Evolutionary conservation across 2,329 filamentous ascomycete species (phyloP).

Genomic region (Cadophora gregata): DNA sequence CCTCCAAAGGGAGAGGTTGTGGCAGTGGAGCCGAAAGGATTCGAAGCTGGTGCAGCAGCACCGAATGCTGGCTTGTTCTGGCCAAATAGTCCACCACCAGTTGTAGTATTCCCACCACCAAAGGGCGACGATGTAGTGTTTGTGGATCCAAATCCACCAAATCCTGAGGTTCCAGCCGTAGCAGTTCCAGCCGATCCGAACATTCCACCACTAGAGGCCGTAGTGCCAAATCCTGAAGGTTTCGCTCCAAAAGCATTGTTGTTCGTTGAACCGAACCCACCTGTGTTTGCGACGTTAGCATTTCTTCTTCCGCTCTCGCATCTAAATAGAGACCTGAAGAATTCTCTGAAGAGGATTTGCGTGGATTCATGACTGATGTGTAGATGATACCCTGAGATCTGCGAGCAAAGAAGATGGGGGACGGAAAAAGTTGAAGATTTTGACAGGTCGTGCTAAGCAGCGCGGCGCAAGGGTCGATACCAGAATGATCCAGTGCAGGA

Average conservation of each 20-base stretch:
- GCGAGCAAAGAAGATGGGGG: not conserved
- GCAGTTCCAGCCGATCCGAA: conserved; percentile 56
- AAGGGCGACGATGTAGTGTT: conserved; percentile 41
- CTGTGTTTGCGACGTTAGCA: conserved; percentile 37
- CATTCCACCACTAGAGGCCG: conserved; percentile 51
- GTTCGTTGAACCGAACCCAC: conserved; percentile 52
- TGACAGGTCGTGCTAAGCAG: conserved; percentile 20
- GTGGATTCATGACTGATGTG: conserved; percentile 10
- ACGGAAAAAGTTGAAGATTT: conserved; percentile 17
- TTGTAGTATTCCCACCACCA: conserved; percentile 37
- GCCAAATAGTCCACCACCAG: conserved; percentile 41
- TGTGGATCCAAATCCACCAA: conserved; percentile 52
- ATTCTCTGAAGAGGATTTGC: not conserved
- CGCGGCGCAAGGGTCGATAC: conserved; percentile 28
- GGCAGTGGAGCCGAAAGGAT: conserved; percentile 44
- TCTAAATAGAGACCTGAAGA: not conserved
- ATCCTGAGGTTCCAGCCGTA: conserved; percentile 44
- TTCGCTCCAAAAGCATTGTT: conserved; percentile 45
- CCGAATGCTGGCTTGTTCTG: conserved; percentile 42
- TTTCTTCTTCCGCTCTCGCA: conserved; percentile 10
- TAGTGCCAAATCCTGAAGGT: conserved; percentile 54
- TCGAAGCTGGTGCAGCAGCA: conserved; percentile 36
- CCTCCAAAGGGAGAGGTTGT: conserved; percentile 41
- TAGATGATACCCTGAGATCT: not conserved
- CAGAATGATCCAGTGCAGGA: conserved; percentile 35